Conservation (phyloP, 176 grass and related monocot genomes). For the Carex myosuroides region DNA sequence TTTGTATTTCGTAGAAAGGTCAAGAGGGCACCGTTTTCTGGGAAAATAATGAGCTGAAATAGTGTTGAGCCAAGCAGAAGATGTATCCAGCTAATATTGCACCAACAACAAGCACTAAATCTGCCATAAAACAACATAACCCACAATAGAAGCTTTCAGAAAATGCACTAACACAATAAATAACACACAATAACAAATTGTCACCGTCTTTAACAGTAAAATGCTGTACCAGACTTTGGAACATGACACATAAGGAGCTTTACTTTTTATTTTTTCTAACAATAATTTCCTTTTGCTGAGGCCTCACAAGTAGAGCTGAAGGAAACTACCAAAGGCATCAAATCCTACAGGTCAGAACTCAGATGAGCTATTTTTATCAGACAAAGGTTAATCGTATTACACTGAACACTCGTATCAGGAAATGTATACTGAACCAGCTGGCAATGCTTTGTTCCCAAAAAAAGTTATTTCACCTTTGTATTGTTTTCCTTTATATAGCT, state of each 20-base stretch:
- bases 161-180: neutral
- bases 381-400: neutral
- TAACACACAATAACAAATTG: neutral
- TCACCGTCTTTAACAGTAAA: neutral
- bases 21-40: conserved; percentile 15
- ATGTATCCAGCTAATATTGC: conserved; percentile 88
- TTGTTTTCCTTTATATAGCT: conserved; percentile 7
- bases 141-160: neutral
- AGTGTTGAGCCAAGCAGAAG: conserved; percentile 78
- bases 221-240: neutral
- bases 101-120: conserved; percentile 80
- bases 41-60: conserved; percentile 56
- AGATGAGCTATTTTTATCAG: neutral
- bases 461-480: neutral
- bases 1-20: neutral
- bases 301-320: neutral
- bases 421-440: neutral
- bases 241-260: neutral
- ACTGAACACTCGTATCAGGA: neutral
- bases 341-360: neutral
- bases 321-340: neutral
- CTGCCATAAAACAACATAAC: conserved; percentile 35
- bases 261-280: neutral
- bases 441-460: neutral
- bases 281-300: neutral